Evolutionary conservation across 805 yeast genomes (phyloP).

Genomic region (Metschnikowia picachoensis): DNA sequence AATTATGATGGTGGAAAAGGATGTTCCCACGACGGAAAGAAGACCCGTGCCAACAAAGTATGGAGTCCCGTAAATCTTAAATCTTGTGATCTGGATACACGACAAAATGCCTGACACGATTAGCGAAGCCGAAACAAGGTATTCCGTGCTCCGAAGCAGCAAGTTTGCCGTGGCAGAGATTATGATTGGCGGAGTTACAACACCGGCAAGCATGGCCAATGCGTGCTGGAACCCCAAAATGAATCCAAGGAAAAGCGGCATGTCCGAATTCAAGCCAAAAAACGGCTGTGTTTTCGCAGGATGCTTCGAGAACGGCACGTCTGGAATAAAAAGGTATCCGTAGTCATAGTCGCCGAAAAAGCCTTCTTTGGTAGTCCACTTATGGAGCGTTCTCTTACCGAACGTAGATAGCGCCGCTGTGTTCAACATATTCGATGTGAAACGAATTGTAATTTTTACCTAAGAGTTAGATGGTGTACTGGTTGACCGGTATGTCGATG

Average conservation of each 20-base stretch:
- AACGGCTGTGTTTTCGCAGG: slow-evolving; percentile 64
- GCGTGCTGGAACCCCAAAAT: slow-evolving; percentile 85
- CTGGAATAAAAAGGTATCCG: slow-evolving; percentile 73
- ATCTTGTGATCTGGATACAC: slow-evolving; percentile 71
- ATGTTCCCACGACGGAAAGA: slow-evolving; percentile 86
- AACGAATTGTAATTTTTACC: no score
- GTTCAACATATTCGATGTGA: not conserved
- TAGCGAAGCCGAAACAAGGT: slow-evolving; percentile 36
- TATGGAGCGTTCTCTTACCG: slow-evolving; percentile 27
- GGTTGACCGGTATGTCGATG: not conserved
- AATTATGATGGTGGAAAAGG: slow-evolving; percentile 83
- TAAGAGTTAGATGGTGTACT: not conserved
- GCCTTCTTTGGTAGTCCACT: slow-evolving; percentile 74
- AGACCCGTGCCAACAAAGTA: slow-evolving; percentile 85
- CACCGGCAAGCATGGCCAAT: slow-evolving; percentile 88
- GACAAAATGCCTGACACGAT: slow-evolving; percentile 54
- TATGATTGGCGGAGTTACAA: slow-evolving; percentile 78
- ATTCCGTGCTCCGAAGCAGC: slow-evolving; percentile 33
- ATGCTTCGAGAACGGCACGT: slow-evolving; percentile 58
- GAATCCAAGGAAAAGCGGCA: slow-evolving; percentile 77
- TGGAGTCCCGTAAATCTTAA: slow-evolving; percentile 68
- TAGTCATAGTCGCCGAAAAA: slow-evolving; percentile 86
- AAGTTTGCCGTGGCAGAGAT: slow-evolving; percentile 64
- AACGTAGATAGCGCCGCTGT: slow-evolving; percentile 5
- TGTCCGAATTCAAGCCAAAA: slow-evolving; percentile 72